Conservation (phyloP, 805 yeast species). For the Ogataea trehalophila region DNA sequence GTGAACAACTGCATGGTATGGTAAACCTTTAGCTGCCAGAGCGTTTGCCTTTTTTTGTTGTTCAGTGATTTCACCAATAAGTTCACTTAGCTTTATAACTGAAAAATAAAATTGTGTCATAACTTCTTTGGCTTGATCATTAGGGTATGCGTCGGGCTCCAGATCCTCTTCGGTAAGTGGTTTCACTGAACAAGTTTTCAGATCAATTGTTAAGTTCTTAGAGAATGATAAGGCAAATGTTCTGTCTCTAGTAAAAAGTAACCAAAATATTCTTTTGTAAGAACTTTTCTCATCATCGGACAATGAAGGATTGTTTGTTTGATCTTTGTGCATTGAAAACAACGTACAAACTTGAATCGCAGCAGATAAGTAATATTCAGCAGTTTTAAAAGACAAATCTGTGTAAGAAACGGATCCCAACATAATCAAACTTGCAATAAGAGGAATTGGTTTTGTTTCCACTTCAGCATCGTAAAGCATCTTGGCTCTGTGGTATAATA, state of each 20-base stretch:
- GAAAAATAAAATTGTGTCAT: background rate
- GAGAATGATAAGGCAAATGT: background rate
- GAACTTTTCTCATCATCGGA: slow-evolving; percentile 29
- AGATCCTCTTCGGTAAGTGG: background rate
- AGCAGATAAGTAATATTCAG: slow-evolving; percentile 35
- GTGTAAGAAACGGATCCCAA: slow-evolving; percentile 37
- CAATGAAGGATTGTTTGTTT: background rate
- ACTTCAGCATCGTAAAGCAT: slow-evolving; percentile 63
- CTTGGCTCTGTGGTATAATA: slow-evolving; percentile 45
- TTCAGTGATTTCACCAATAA: slow-evolving; percentile 2
- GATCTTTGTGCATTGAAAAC: slow-evolving; percentile 57
- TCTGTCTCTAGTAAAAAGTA: slow-evolving; percentile 54
- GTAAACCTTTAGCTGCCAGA: slow-evolving; percentile 1
- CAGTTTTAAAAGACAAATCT: slow-evolving; percentile 31
- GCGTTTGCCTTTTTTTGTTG: slow-evolving; percentile 3
- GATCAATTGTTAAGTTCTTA: background rate
- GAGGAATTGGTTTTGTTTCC: slow-evolving; percentile 55
- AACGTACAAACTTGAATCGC: slow-evolving; percentile 67
- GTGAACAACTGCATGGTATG: background rate
- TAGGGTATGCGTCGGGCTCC: background rate
- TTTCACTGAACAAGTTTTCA: background rate
- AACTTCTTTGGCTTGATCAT: background rate
- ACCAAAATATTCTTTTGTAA: slow-evolving; percentile 70
- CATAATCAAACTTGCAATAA: slow-evolving; percentile 28
- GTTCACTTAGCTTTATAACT: slow-evolving; percentile 1